A percentile compares a stretch with the other conserved stretches of the same genome.
Evolutionary conservation across 2,329 filamentous ascomycete genomes (phyloP).

Genomic region (Talaromyces sp.): DNA sequence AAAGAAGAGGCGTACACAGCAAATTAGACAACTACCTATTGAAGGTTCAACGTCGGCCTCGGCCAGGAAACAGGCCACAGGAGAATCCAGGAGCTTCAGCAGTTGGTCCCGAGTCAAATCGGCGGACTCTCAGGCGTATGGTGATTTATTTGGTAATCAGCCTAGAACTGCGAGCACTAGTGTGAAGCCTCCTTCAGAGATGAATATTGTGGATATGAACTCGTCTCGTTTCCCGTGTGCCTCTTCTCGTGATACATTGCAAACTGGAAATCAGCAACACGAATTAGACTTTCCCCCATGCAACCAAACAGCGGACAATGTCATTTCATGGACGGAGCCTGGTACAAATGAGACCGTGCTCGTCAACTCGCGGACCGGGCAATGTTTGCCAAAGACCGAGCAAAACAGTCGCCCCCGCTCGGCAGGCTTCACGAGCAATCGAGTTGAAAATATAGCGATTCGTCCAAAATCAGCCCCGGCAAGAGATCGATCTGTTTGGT

Average conservation of each 20-base stretch:
- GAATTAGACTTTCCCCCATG: background rate
- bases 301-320: slow-evolving; percentile 20
- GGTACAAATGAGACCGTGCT: slow-evolving; percentile 38
- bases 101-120: slow-evolving; percentile 39
- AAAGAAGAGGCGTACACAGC: slow-evolving; percentile 15
- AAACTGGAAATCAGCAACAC: background rate
- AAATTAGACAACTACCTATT: slow-evolving; percentile 20
- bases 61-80: slow-evolving; percentile 10
- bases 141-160: background rate
- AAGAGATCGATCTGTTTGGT: slow-evolving; percentile 44
- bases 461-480: slow-evolving; percentile 16
- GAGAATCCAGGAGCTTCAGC: slow-evolving; percentile 22
- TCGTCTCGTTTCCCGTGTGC: background rate
- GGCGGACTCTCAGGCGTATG: slow-evolving; percentile 17
- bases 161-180: background rate
- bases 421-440: slow-evolving; percentile 12
- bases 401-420: slow-evolving; percentile 14
- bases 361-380: slow-evolving; percentile 31
- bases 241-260: background rate
- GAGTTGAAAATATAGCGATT: slow-evolving; percentile 3
- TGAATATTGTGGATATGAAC: background rate
- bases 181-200: background rate
- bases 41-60: slow-evolving; percentile 10
- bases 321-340: slow-evolving; percentile 56
- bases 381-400: slow-evolving; percentile 18